Base-by-base conservation (phyloP, 495 filamentous ascomycete genomes). In the Hypomontagnella monticulosa region DNA sequence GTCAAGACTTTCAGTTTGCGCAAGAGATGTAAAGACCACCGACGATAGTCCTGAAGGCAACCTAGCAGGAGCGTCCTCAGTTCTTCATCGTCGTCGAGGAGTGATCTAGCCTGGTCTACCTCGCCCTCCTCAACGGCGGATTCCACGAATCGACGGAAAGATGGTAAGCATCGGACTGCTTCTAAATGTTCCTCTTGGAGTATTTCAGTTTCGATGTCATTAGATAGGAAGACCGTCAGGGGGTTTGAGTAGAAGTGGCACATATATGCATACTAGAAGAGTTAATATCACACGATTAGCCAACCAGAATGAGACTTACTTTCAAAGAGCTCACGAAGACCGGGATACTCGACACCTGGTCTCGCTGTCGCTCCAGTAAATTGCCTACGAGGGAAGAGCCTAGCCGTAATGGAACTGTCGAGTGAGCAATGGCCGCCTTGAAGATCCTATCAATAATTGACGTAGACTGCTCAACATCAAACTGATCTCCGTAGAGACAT, bases 171-270 rank as follows among this genome's bases (percentile, higher is more conserved):
- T 63, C 93, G 84, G 20, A 93, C 78, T 15, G 91, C 90, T 69
- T 96, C 88, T 42, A 89, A 80, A 60, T 95, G 88, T 30, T 88
- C 82, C 6, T 75, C 67, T 47, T 86, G 78, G 16, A 87, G 47
- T 0, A 83, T 58, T 1, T 81, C 63, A 5, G 74, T 38, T 7
- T 73, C 62, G 27, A 59, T 64, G n/a, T 70, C 61, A n/a, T 76
- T 73, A 2, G 77, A 75, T 14, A 85, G 79, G 34, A 96, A 78
- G 14, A 92, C 76, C 41, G 91, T 90, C n/a, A 97, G 77, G 0
- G 91, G 86, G 73, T 98, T 97, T 38, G 91, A 91, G 71, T 94
- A 98, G 73, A 96, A 97, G 74, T 97, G 92, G 27, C 89, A 92
- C 94, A 99, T 97, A 66, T 95, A 94, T 11, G 88, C 86, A 76